These are phyloP conservation scores for Bothriochloa decipiens DNA, from an alignment of 176 grass and related monocot genomes.

Conservation along the genomic window DNA sequence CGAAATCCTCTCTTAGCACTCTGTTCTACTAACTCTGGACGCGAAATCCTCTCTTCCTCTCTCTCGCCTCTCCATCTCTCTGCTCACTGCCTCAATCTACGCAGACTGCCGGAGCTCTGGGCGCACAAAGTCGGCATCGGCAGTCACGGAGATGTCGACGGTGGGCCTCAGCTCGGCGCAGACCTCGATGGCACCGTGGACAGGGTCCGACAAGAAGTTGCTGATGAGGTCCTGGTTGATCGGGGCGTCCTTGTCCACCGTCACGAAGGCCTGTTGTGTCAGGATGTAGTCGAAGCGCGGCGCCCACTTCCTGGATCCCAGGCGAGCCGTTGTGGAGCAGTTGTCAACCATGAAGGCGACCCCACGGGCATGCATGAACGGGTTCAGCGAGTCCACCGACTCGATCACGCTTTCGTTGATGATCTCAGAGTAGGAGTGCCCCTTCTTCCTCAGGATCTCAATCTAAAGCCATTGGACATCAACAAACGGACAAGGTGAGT, in stretches of 20 bases:
- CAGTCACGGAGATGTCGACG: constrained; percentile 80
- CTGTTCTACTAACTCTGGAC: neutral
- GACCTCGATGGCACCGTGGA: constrained; percentile 73
- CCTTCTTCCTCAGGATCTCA: constrained; percentile 79
- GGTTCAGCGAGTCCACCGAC: constrained; percentile 86
- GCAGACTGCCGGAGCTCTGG: constrained; percentile 72
- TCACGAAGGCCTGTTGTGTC: constrained; percentile 80
- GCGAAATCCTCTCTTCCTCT: neutral
- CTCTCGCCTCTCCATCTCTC: neutral
- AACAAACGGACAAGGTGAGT: neutral
- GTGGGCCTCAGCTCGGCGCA: constrained; percentile 83
- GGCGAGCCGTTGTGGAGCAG: constrained; percentile 79
- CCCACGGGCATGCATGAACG: constrained; percentile 93
- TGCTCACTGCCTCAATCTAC: constrained; percentile 2
- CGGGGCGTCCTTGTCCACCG: constrained; percentile 53
- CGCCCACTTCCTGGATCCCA: constrained; percentile 90
- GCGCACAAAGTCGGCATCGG: constrained; percentile 85
- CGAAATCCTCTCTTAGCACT: constrained; percentile 1
- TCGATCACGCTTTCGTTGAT: constrained; percentile 90
- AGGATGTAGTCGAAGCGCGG: constrained; percentile 77
- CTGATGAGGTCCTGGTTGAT: constrained; percentile 90
- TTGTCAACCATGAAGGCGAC: constrained; percentile 99
- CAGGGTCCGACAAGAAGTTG: constrained; percentile 77
- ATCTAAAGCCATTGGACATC: constrained; percentile 46
- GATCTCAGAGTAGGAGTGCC: constrained; percentile 78